A percentile compares a stretch with the other conserved stretches of the same genome.
phyloP scores from a whole-genome alignment of 208 protist species.

The Crithidia acanthocephali region DNA sequence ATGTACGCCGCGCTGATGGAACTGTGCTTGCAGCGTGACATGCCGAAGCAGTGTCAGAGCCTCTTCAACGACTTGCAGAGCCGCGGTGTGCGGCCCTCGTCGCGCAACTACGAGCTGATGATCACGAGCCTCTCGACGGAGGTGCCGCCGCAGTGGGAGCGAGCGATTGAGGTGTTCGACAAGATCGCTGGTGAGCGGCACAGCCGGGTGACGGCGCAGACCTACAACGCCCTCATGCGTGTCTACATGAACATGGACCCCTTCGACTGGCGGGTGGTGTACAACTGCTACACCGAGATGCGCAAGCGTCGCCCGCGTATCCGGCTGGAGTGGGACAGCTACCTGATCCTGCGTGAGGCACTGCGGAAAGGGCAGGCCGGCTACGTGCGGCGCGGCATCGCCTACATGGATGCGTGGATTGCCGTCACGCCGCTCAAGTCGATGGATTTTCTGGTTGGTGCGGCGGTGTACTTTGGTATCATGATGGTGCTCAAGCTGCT shows the following conservation, averaged over 20 bases:
- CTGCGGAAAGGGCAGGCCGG: slow-evolving; percentile 66
- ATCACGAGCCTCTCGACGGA: slow-evolving; percentile 71
- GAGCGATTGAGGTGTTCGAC: slow-evolving; percentile 86
- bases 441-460: slow-evolving; percentile 54
- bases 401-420: slow-evolving; percentile 87
- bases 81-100: slow-evolving; percentile 58
- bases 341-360: slow-evolving; percentile 72
- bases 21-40: slow-evolving; percentile 73
- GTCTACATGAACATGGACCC: slow-evolving; percentile 91
- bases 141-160: slow-evolving; percentile 79
- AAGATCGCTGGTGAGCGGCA: slow-evolving; percentile 60
- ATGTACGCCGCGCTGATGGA: slow-evolving; percentile 82
- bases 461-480: slow-evolving; percentile 50
- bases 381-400: slow-evolving; percentile 61
- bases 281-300: slow-evolving; percentile 91
- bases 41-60: slow-evolving; percentile 59
- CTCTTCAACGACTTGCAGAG: slow-evolving; percentile 78
- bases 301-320: slow-evolving; percentile 66
- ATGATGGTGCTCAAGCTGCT: slow-evolving; percentile 67
- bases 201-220: slow-evolving; percentile 52
- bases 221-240: slow-evolving; percentile 87
- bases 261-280: slow-evolving; percentile 91
- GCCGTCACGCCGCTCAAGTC: slow-evolving; percentile 65
- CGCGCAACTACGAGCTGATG: slow-evolving; percentile 77
- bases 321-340: slow-evolving; percentile 83